Evolutionary conservation across 148 eudicot genomes (phyloP).

Genomic region (Heliamphora exappendiculata): DNA sequence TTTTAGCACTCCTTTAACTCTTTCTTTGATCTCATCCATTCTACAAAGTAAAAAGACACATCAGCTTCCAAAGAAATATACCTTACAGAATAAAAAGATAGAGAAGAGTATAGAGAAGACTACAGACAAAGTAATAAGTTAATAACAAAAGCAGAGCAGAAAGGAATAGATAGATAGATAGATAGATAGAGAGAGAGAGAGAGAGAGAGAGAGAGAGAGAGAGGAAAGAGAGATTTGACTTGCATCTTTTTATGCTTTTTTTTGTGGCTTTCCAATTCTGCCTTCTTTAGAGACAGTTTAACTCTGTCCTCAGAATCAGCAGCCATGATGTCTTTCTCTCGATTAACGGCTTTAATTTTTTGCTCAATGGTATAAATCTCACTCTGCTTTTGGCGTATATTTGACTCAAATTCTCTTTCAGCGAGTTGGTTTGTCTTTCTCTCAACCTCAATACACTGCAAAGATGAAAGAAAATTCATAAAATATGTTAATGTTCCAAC

Average conservation of each 20-base stretch:
- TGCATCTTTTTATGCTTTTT: constrained; percentile 73
- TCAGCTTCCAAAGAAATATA: constrained; percentile 19
- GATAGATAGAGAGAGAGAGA: too few relatives aligned
- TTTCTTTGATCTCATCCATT: constrained; percentile 72
- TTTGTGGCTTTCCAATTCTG: constrained; percentile 51
- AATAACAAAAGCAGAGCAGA: neutral
- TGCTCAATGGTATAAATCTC: constrained; percentile 34
- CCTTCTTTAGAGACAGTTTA: constrained; percentile 52
- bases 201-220: too few relatives aligned
- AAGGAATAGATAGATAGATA: neutral
- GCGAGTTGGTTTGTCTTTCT: constrained; percentile 53
- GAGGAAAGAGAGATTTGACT: constrained; percentile 28
- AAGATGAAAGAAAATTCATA: neutral
- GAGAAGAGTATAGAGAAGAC: neutral
- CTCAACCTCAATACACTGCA: constrained; percentile 58
- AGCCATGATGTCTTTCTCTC: constrained; percentile 47
- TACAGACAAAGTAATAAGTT: neutral
- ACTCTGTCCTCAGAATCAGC: constrained; percentile 68
- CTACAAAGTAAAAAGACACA: constrained; percentile 37
- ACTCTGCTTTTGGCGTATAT: constrained; percentile 33
- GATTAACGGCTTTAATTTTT: constrained; percentile 45
- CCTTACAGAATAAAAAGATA: neutral
- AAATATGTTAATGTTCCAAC: neutral
- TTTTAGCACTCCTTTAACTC: constrained; percentile 70
- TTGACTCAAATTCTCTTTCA: constrained; percentile 40